Conservation (phyloP, 345 rosid genomes). For the Cardamine resedifolia region DNA sequence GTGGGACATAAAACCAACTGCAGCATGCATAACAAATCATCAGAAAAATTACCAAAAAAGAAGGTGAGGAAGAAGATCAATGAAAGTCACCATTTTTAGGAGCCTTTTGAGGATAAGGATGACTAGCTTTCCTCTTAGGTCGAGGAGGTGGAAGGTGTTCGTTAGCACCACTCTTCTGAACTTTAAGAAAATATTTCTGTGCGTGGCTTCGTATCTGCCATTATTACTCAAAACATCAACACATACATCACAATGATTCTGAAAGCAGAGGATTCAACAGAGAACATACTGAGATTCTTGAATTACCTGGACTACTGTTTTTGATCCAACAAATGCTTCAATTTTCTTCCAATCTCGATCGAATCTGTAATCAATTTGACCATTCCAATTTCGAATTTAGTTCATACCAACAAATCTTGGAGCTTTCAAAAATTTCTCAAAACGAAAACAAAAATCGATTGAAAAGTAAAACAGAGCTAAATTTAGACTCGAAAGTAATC, state of each 20-base stretch:
- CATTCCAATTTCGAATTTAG: not conserved
- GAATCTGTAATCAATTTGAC: slow-evolving; percentile 47
- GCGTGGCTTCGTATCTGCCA: slow-evolving; percentile 95
- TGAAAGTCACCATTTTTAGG: slow-evolving; percentile 55
- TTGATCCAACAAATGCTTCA: slow-evolving; percentile 93
- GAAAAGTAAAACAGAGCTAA: not conserved
- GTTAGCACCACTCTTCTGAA: slow-evolving; percentile 81
- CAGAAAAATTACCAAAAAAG: slow-evolving; percentile 15
- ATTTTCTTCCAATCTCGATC: slow-evolving; percentile 99
- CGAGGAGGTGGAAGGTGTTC: slow-evolving; percentile 97
- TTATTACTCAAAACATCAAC: slow-evolving; percentile 16
- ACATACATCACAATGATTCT: not conserved
- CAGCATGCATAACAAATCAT: slow-evolving; percentile 16
- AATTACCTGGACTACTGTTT: slow-evolving; percentile 88
- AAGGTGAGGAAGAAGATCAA: not conserved
- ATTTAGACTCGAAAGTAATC: not conserved
- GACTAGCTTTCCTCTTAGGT: slow-evolving; percentile 89
- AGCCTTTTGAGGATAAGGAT: slow-evolving; percentile 95
- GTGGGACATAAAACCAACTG: slow-evolving; percentile 53
- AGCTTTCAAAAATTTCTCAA: too few species aligned
- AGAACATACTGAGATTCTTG: not conserved
- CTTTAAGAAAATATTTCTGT: slow-evolving; percentile 88
- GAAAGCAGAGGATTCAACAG: not conserved
- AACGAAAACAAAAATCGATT: not conserved
- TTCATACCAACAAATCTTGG: too few species aligned